Base-by-base conservation (phyloP, 169 alveolate genomes). In the Toxoplasma gondii region DNA sequence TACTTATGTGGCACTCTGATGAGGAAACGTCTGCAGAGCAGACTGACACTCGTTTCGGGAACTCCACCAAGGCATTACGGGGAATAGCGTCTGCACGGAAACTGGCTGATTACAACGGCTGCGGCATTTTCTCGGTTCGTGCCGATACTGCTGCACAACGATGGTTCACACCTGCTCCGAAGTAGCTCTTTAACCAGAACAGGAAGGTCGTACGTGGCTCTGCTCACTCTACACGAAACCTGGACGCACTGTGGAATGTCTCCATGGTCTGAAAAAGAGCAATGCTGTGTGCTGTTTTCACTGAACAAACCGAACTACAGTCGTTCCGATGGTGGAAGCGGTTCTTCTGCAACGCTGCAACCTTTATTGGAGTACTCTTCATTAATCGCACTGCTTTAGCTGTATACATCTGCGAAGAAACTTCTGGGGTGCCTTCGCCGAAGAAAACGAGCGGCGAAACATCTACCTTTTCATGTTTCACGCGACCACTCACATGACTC, bases 71-170 rank as follows among this genome's bases (percentile, higher is more conserved):
- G 44, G 84, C 39, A 5, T 12, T n/a, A 7, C 45, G 39, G 27
- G 84, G 67, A 2, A 82, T 82, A 29, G 90, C 90, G 1, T 82
- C 90, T 7, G 90, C 64, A 16, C 54, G 90, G 36, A 82, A 82
- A 38, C 90, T 82, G 44, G 90, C 90, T 24, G 90, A 82, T 49
- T 82, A 43, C 41, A 82, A 22, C 17, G 90, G 90, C 22, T 29
- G 41, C 36, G 38, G 90, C 38, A 82, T 82, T 43, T 82, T 82
- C 90, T 43, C 54, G 38, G 31, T 67, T 16, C 90, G 38, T 7
- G 53, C 90, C 5, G 90, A 82, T 31, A 4, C 43, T 27, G n/a
- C 74, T 64, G 74, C 74, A 27, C 74, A 64, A 64, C 74, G 24
- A 27, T 64, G 24, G 74, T 64, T 64, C 22, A 64, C 74, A 31